Percentiles rank a stretch among this genome's conserved stretches.
These are phyloP conservation scores for Phaffomyces antillensis DNA, from an alignment of 805 yeast species.

Conservation along the genomic window DNA sequence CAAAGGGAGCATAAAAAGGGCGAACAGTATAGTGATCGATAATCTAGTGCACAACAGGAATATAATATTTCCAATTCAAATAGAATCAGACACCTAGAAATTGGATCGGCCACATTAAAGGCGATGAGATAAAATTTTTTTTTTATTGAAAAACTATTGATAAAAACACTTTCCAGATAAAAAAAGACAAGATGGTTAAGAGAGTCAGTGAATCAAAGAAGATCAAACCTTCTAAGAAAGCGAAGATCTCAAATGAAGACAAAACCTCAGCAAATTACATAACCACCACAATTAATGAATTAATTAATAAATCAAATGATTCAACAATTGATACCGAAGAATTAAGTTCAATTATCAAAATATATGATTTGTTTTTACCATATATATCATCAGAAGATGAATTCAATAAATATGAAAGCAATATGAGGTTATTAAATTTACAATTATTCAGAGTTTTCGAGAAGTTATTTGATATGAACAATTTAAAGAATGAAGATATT, in stretches of 20 bases:
- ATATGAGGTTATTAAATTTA: constrained; percentile 16
- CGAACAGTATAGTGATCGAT: too few relatives aligned
- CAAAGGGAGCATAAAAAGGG: too few relatives aligned
- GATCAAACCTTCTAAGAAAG: constrained; percentile 1
- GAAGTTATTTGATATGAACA: constrained; percentile 12
- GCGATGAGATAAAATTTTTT: background rate
- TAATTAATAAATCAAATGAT: constrained; percentile 4
- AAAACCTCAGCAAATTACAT: constrained; percentile 12
- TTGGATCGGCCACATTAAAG: too few relatives aligned
- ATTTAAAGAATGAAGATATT: constrained; percentile 46
- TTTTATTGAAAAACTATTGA: background rate
- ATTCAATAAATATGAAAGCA: constrained; percentile 13
- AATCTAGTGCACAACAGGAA: too few relatives aligned
- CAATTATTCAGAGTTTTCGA: constrained; percentile 20
- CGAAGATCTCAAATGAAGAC: constrained; percentile 1
- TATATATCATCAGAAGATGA: constrained; percentile 15
- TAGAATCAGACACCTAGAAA: too few relatives aligned
- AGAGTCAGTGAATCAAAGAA: constrained; percentile 7
- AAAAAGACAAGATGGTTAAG: constrained; percentile 8
- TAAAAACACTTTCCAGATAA: background rate
- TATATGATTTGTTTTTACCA: constrained; percentile 19
- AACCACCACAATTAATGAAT: constrained; percentile 4
- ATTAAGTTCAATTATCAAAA: constrained; percentile 6
- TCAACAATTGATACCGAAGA: constrained; percentile 4
- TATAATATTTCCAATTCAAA: too few relatives aligned